A percentile compares a stretch with the other conserved stretches of the same genome.
phyloP scores from a whole-genome alignment of 306 rosid genomes.

The Citrullus colocynthis region DNA sequence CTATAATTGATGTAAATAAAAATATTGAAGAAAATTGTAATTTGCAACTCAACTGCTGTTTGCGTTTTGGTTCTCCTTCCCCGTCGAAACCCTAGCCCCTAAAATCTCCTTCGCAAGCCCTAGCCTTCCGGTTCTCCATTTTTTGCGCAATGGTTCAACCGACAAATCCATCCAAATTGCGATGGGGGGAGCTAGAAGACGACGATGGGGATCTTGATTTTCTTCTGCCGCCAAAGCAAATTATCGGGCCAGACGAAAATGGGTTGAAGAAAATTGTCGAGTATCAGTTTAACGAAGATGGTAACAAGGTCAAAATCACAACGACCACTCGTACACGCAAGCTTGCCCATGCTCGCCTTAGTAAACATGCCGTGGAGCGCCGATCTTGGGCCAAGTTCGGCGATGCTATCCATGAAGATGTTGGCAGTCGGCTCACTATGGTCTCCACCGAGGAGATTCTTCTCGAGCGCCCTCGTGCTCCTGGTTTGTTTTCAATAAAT shows the following conservation, averaged over 20 bases:
- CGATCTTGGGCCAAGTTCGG: conserved; percentile 85
- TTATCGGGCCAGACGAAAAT: conserved; percentile 74
- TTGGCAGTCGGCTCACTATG: conserved; percentile 75
- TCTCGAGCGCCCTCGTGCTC: conserved; percentile 85
- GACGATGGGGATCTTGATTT: conserved; percentile 84
- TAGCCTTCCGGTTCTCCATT: neutral
- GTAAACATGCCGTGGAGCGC: conserved; percentile 50
- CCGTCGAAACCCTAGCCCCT: conserved; percentile 2
- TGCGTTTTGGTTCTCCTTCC: neutral
- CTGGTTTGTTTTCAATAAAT: conserved; percentile 24
- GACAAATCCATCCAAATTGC: conserved; percentile 16
- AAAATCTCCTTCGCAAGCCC: neutral
- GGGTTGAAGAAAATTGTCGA: conserved; percentile 68
- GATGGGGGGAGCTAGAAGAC: conserved; percentile 63
- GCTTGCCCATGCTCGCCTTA: conserved; percentile 44
- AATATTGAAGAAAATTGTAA: neutral
- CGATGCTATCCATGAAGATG: conserved; percentile 75
- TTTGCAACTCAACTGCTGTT: too few relatives aligned
- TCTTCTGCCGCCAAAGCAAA: conserved; percentile 61
- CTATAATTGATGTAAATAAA: too few relatives aligned
- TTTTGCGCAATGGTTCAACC: neutral
- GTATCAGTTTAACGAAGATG: conserved; percentile 72
- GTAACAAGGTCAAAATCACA: conserved; percentile 66
- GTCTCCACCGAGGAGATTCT: conserved; percentile 88
- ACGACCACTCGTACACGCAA: conserved; percentile 62